Conservation (phyloP, 805 yeast genomes). For the Spathaspora girioi region DNA sequence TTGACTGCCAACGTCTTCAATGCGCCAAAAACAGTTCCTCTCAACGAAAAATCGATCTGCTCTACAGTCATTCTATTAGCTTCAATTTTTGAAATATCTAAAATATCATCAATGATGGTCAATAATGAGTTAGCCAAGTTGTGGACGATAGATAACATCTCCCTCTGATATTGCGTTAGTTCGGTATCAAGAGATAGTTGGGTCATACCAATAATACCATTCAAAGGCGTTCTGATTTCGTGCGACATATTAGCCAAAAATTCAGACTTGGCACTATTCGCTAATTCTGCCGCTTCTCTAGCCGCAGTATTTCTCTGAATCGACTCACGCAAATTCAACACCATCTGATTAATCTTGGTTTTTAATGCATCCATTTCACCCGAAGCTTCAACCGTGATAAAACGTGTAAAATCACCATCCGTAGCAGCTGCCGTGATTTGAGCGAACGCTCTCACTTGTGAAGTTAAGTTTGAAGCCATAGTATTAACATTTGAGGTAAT, state of each 20-base stretch:
- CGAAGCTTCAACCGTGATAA: conserved; percentile 85
- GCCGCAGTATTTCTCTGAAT: conserved; percentile 91
- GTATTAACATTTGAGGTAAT: conserved; percentile 88
- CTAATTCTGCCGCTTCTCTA: conserved; percentile 90
- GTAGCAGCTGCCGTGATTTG: conserved; percentile 93
- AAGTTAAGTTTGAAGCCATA: conserved; percentile 90
- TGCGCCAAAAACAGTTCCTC: conserved; percentile 89
- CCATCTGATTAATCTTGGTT: conserved; percentile 75
- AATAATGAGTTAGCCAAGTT: conserved; percentile 80
- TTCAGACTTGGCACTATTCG: conserved; percentile 85
- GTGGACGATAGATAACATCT: conserved; percentile 86
- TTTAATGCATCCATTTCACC: conserved; percentile 84
- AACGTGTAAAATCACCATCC: conserved; percentile 87
- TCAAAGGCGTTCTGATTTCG: conserved; percentile 88
- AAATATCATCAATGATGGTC: conserved; percentile 84
- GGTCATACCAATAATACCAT: conserved; percentile 92
- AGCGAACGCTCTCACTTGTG: conserved; percentile 91
- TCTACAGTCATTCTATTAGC: conserved; percentile 93
- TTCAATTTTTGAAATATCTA: conserved; percentile 90
- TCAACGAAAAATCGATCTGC: conserved; percentile 77
- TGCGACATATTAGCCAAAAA: conserved; percentile 72
- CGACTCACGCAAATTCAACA: conserved; percentile 78
- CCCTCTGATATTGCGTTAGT: conserved; percentile 85
- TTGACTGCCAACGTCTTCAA: conserved; percentile 85
- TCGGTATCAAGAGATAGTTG: conserved; percentile 86